Conservation (phyloP, 2,329 filamentous ascomycete genomes). For the Mollisiaceae sp. region DNA sequence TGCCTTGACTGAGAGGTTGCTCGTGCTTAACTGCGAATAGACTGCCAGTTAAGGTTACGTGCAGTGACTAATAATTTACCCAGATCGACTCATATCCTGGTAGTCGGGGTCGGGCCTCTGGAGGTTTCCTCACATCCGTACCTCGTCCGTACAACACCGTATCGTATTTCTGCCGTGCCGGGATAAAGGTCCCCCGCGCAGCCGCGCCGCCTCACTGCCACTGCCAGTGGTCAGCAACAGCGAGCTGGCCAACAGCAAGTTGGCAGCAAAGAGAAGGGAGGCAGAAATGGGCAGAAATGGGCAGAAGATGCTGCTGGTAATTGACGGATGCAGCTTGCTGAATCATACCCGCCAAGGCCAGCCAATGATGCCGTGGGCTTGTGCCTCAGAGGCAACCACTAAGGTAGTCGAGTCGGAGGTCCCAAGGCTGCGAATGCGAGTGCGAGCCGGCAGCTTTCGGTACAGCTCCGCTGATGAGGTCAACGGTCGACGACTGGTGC, state of each 20-base stretch:
- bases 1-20: no score
- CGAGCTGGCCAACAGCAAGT: no score
- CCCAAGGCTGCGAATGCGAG: background rate
- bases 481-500: background rate
- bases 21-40: no score
- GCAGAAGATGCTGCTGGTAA: no score
- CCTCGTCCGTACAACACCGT: no score
- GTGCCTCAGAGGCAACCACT: no score
- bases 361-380: background rate
- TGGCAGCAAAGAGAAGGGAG: background rate
- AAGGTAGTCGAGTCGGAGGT: background rate
- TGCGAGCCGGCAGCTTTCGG: background rate
- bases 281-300: no score
- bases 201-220: background rate
- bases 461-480: conserved; percentile 6
- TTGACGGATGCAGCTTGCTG: background rate
- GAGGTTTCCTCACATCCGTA: background rate
- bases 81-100: no score
- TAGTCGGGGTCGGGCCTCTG: background rate
- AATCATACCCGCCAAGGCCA: background rate
- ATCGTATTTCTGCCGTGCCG: background rate
- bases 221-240: background rate
- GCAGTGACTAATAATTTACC: background rate
- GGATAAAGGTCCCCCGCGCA: background rate
- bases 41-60: no score